phyloP scores from a whole-genome alignment of 108 stramenopile species.

The Stephanodiscus minutulus region DNA sequence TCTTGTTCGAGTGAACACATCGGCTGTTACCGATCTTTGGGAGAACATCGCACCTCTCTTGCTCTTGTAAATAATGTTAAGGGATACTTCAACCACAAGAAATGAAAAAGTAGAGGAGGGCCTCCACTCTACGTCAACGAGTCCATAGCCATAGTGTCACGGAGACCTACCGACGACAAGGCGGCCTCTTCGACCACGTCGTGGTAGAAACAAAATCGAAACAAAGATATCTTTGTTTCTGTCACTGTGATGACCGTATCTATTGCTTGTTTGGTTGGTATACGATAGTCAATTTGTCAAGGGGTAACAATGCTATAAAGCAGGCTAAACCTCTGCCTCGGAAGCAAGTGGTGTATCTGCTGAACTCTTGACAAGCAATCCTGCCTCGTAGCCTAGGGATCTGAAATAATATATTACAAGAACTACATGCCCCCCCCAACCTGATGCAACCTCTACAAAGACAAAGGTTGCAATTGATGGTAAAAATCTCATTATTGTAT shows the following conservation, averaged over 20 bases:
- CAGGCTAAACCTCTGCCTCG: background rate
- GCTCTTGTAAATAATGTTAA: background rate
- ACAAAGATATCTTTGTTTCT: background rate
- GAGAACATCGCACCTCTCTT: background rate
- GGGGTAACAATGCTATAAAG: background rate
- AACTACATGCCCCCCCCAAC: conserved; percentile 3
- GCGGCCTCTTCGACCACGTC: background rate
- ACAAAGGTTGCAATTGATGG: conserved; percentile 22
- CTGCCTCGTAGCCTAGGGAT: no score
- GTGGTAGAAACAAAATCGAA: background rate
- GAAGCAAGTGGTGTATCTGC: background rate
- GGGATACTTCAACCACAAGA: background rate
- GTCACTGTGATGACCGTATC: conserved; percentile 1
- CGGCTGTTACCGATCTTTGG: background rate
- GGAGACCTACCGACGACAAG: background rate
- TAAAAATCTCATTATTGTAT: conserved; percentile 24
- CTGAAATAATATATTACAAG: background rate
- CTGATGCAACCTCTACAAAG: conserved; percentile 1
- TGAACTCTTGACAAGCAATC: background rate
- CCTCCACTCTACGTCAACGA: background rate
- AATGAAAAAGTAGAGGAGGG: background rate
- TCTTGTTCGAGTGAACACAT: background rate
- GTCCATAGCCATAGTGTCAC: background rate
- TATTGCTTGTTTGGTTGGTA: background rate
- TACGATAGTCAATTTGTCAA: background rate